A percentile compares a stretch with the other conserved stretches of the same genome.
These are phyloP conservation scores for Medicago arabica DNA, from an alignment of 306 rosid species.

Conservation along the genomic window DNA sequence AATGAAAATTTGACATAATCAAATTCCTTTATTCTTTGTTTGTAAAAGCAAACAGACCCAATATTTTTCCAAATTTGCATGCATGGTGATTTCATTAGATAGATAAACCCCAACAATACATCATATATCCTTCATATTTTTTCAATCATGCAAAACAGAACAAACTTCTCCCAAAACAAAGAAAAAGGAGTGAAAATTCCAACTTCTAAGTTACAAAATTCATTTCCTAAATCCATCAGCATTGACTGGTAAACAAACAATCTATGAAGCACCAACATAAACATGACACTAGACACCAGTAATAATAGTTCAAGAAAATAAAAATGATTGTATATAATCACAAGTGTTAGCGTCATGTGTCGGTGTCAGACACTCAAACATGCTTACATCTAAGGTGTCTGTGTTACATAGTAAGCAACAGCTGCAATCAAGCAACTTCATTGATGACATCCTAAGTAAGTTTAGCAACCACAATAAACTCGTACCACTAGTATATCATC, in stretches of 20 bases:
- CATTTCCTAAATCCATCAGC: conserved; percentile 27
- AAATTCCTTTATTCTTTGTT: conserved; percentile 6
- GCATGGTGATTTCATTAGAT: conserved; percentile 9
- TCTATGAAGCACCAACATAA: neutral
- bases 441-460: conserved; percentile 11
- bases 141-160: neutral
- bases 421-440: conserved; percentile 7
- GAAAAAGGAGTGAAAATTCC: conserved; percentile 8
- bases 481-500: neutral
- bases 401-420: neutral
- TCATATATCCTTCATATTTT: conserved; percentile 13
- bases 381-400: neutral
- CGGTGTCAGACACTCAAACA: neutral
- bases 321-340: neutral
- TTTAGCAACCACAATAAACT: conserved; percentile 11
- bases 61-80: conserved; percentile 5
- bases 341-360: neutral
- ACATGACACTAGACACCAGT: neutral
- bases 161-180: neutral
- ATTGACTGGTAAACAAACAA: conserved; percentile 19
- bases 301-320: neutral
- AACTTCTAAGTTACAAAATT: neutral
- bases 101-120: conserved; percentile 15
- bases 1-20: conserved; percentile 11
- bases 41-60: neutral